Evolutionary conservation across 371 early-diverging fungal species (phyloP).

Genomic region (Rhizopus delemar): DNA sequence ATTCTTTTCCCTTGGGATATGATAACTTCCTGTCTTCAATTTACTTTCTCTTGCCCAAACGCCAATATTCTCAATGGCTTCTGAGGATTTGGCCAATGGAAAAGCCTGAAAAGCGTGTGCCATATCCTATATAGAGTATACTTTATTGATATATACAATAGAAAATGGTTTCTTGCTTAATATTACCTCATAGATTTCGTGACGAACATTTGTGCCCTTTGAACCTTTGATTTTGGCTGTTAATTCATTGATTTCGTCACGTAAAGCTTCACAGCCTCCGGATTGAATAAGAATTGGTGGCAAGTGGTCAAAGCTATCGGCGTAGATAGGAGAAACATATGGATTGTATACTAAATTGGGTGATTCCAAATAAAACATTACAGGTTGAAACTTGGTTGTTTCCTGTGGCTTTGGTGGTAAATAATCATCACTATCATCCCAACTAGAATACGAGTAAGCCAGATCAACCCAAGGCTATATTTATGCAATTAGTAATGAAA

Average conservation of each 20-base stretch:
- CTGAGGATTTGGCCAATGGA: slow-evolving; percentile 46
- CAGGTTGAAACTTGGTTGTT: slow-evolving; percentile 8
- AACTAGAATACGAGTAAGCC: slow-evolving; percentile 17
- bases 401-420: slow-evolving; percentile 19
- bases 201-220: slow-evolving; percentile 6
- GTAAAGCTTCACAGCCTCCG: slow-evolving; percentile 49
- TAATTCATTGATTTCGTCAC: slow-evolving; percentile 40
- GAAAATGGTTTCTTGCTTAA: neutral
- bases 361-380: slow-evolving; percentile 30
- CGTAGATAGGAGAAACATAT: slow-evolving; percentile 22
- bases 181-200: slow-evolving; percentile 25
- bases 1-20: too few species aligned
- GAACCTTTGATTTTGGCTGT: slow-evolving; percentile 6
- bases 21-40: too few species aligned
- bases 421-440: slow-evolving; percentile 14
- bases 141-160: neutral
- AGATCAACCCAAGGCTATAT: slow-evolving; percentile 26
- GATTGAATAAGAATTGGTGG: slow-evolving; percentile 55
- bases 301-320: slow-evolving; percentile 25
- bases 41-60: slow-evolving; percentile 28
- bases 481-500: too few species aligned
- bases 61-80: slow-evolving; percentile 51
- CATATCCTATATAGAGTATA: slow-evolving; percentile 28
- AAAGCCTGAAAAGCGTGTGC: slow-evolving; percentile 48
- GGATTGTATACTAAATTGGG: slow-evolving; percentile 15